Conservation (phyloP, 441 rosid species). For the Euphorbia celastroides region DNA sequence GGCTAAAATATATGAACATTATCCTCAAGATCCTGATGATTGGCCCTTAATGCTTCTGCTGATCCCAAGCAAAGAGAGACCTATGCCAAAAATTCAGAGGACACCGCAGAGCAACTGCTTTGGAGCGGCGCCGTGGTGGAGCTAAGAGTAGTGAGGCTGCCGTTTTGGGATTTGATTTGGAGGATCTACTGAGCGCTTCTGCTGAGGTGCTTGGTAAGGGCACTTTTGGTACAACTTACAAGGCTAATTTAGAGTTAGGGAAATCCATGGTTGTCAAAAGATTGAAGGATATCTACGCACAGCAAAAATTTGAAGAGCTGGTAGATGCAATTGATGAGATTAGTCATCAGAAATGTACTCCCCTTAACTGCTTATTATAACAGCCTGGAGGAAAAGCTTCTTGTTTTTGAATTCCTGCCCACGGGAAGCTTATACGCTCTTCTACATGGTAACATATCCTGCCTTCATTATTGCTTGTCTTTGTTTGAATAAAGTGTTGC, state of each 20-base stretch:
- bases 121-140: not conserved
- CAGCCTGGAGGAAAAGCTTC: conserved; percentile 84
- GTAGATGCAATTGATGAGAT: conserved; percentile 80
- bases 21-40: no score
- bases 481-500: not conserved
- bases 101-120: not conserved
- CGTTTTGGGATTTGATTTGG: conserved; percentile 73
- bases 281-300: conserved; percentile 72
- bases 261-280: conserved; percentile 92
- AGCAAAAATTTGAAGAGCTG: conserved; percentile 73
- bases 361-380: conserved; percentile 85
- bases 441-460: conserved; percentile 85
- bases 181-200: conserved; percentile 88
- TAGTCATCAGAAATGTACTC: conserved; percentile 82
- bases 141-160: conserved; percentile 36
- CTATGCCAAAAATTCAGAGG: no score
- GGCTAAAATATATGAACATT: no score
- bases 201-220: conserved; percentile 97
- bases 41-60: no score
- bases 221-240: conserved; percentile 97
- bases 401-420: conserved; percentile 82
- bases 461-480: no score
- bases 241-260: conserved; percentile 76
- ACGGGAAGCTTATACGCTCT: conserved; percentile 98
- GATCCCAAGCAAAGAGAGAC: no score